Percentiles rank a stretch among this genome's conserved stretches.
Conservation (phyloP, 441 rosid genomes). For the Gossypium trilobum region DNA sequence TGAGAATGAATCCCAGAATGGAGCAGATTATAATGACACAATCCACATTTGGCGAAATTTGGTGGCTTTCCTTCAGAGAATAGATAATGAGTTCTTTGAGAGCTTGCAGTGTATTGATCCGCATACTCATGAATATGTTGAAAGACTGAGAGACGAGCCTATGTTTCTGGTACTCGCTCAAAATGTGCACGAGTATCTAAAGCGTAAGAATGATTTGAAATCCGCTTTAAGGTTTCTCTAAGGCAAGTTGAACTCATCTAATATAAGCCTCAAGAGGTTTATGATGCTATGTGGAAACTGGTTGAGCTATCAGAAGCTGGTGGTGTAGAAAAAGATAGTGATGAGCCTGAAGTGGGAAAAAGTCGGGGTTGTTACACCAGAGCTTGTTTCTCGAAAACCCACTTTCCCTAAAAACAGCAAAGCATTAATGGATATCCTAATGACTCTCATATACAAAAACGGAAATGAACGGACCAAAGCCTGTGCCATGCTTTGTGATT, state of each 20-base stretch:
- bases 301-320: conserved; percentile 36
- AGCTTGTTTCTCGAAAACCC: conserved; percentile 50
- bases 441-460: conserved; percentile 49
- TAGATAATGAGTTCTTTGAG: conserved; percentile 60
- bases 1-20: conserved; percentile 61
- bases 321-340: conserved; percentile 22
- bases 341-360: conserved; percentile 26
- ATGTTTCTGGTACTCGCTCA: background rate
- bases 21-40: conserved; percentile 36
- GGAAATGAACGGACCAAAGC: conserved; percentile 72
- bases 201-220: background rate
- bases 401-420: conserved; percentile 52
- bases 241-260: background rate
- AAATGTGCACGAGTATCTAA: background rate
- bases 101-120: conserved; percentile 68
- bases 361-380: conserved; percentile 39
- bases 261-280: background rate
- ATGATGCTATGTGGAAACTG: conserved; percentile 44
- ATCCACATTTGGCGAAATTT: conserved; percentile 59
- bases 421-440: conserved; percentile 48
- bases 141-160: conserved; percentile 58
- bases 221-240: background rate
- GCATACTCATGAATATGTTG: conserved; percentile 56
- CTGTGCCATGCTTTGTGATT: conserved; percentile 71
- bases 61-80: conserved; percentile 57